Evolutionary conservation across 345 rosid species (phyloP).

Genomic region (Hypericum perforatum): DNA sequence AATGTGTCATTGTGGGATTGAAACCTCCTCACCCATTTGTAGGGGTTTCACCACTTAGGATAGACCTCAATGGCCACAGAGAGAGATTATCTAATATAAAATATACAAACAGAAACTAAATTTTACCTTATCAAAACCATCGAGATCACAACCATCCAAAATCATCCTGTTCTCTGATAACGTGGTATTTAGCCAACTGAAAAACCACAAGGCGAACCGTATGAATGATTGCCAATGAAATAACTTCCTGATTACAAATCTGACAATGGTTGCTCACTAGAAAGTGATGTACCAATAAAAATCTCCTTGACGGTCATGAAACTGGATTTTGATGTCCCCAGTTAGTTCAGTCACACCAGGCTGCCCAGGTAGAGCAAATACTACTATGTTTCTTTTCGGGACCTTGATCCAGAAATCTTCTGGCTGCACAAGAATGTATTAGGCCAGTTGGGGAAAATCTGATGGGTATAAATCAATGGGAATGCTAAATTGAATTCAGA

Average conservation of each 20-base stretch:
- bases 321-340: slow-evolving; percentile 8
- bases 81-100: too few relatives aligned
- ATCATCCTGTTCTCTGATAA: slow-evolving; percentile 3
- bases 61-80: too few relatives aligned
- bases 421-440: neutral
- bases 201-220: too few relatives aligned
- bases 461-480: slow-evolving; percentile 3
- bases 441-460: slow-evolving; percentile 10
- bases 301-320: slow-evolving; percentile 10
- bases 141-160: neutral
- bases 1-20: too few relatives aligned
- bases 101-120: neutral
- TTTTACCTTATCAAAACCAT: slow-evolving; percentile 9
- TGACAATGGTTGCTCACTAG: too few relatives aligned
- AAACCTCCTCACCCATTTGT: too few relatives aligned
- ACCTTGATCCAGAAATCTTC: slow-evolving; percentile 6
- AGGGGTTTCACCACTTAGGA: too few relatives aligned
- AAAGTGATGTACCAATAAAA: slow-evolving; percentile 1
- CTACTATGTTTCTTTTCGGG: neutral
- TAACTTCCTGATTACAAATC: too few relatives aligned
- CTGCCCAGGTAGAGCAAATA: slow-evolving; percentile 4
- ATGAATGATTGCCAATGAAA: too few relatives aligned
- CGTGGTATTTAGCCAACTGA: slow-evolving; percentile 8
- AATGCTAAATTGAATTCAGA: neutral
- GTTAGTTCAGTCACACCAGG: slow-evolving; percentile 6